phyloP scores from a whole-genome alignment of 2,329 filamentous ascomycete genomes.

The Talaromyces sp. region DNA sequence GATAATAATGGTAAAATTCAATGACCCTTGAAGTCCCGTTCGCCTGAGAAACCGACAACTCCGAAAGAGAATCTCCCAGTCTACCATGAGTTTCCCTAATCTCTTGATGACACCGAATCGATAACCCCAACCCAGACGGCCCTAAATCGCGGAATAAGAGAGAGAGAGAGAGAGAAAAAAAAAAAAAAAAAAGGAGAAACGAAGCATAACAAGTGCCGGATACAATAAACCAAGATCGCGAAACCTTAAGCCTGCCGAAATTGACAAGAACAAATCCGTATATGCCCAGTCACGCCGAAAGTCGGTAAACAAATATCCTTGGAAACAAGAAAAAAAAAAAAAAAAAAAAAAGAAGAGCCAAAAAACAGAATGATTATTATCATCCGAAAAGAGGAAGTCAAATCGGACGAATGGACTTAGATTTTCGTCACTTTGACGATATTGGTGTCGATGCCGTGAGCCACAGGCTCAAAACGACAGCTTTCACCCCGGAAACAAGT shows the following conservation, averaged over 20 bases:
- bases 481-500: slow-evolving; percentile 60
- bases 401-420: slow-evolving; percentile 17
- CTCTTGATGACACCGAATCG: slow-evolving; percentile 3
- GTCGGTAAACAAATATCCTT: slow-evolving; percentile 7
- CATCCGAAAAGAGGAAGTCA: background rate
- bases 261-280: background rate
- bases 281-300: slow-evolving; percentile 11
- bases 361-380: background rate
- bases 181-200: background rate
- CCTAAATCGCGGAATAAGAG: no score
- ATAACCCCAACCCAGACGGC: slow-evolving; percentile 1
- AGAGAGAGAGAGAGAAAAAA: no score
- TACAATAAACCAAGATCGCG: background rate
- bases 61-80: slow-evolving; percentile 1
- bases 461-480: slow-evolving; percentile 60
- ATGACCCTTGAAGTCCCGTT: background rate
- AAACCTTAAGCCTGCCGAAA: background rate
- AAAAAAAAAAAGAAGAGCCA: background rate
- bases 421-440: slow-evolving; percentile 57
- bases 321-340: slow-evolving; percentile 1
- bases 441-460: slow-evolving; percentile 61
- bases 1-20: slow-evolving; percentile 3
- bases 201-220: background rate
- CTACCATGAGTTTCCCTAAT: background rate
- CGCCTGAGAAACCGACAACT: background rate